Evolutionary conservation across 306 rosid genomes (phyloP), one percentile per base, ranked within the genome.

Genomic region (Carpinus viminea): DNA sequence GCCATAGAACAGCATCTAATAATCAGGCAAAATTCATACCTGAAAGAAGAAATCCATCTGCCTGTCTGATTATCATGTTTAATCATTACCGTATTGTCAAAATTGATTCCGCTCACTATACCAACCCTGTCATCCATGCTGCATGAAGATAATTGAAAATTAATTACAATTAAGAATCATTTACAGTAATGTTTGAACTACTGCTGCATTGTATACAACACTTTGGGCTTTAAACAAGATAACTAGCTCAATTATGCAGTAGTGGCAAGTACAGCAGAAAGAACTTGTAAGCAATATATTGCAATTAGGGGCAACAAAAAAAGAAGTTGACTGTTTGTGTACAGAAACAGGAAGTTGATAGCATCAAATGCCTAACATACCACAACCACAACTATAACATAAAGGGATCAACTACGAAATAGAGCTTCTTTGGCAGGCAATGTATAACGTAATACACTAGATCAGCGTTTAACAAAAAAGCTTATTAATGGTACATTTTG

Each of bases 31-130:
- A 84, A 78, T 48, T 50, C 82, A 43, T 87, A 89, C 98, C 90
- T 95, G 90, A 95, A 93, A 55, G 87, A 24, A 53, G 94, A 79
- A 80, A 93, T 45, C 98, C 97, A 95, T 72, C 91, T 83, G 78
- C 96, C 86, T 2, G 96, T 90, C 34, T 68, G 88, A 83, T 93
- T 95, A 48, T 82, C 2, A 65, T 93, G 99, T 68, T 26, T 46
- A 69, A 93, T 81, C 78, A 76, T 43, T 73, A 82, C 74, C 8
- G 68, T 56, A 51, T 87, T 81, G 73, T 89, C 90, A 8, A 87
- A 87, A 83, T 95, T 86, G 65, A 12, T 85, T 71, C 99, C 99
- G 47, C 84, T 74, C 31, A 79, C 80, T 80, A 95, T 84, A 77
- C 97, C 85, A 80, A 95, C 90, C 2, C 81, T 86, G 84, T 95